These are phyloP conservation scores for Aleurites moluccanus DNA, from an alignment of 441 rosid genomes.

Conservation along the genomic window DNA sequence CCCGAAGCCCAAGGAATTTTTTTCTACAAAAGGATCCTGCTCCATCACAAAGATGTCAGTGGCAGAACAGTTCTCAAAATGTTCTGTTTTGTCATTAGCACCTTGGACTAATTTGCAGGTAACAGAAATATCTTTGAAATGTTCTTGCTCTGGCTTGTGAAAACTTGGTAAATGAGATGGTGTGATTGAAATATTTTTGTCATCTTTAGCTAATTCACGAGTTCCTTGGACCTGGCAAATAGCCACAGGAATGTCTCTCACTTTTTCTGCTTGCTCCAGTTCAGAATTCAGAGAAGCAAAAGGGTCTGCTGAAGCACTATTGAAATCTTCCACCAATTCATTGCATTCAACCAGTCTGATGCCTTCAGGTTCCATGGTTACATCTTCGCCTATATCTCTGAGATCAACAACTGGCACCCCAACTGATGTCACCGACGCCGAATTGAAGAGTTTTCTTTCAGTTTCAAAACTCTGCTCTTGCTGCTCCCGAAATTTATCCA, in stretches of 20 bases:
- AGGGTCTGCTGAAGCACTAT: constrained; percentile 22
- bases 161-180: constrained; percentile 18
- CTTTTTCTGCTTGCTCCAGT: constrained; percentile 36
- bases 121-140: constrained; percentile 26
- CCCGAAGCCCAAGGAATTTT: constrained; percentile 24
- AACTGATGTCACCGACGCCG: constrained; percentile 22
- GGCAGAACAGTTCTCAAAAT: constrained; percentile 32
- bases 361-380: constrained; percentile 21
- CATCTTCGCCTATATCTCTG: constrained; percentile 30
- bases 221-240: constrained; percentile 35
- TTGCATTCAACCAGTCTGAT: constrained; percentile 29
- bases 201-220: constrained; percentile 27
- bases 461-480: constrained; percentile 30
- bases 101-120: constrained; percentile 27
- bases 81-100: constrained; percentile 32
- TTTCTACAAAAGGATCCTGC: constrained; percentile 35
- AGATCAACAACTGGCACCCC: constrained; percentile 30
- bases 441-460: constrained; percentile 22
- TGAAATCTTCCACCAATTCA: constrained; percentile 28
- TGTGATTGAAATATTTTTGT: constrained; percentile 16
- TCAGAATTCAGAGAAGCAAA: constrained; percentile 31
- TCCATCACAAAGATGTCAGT: constrained; percentile 38
- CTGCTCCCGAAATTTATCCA: constrained; percentile 33
- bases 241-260: constrained; percentile 38
- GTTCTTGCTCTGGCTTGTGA: constrained; percentile 20